These are phyloP conservation scores for Paecilomyces formosus DNA, from an alignment of 2,329 filamentous ascomycete genomes.

Conservation along the genomic window DNA sequence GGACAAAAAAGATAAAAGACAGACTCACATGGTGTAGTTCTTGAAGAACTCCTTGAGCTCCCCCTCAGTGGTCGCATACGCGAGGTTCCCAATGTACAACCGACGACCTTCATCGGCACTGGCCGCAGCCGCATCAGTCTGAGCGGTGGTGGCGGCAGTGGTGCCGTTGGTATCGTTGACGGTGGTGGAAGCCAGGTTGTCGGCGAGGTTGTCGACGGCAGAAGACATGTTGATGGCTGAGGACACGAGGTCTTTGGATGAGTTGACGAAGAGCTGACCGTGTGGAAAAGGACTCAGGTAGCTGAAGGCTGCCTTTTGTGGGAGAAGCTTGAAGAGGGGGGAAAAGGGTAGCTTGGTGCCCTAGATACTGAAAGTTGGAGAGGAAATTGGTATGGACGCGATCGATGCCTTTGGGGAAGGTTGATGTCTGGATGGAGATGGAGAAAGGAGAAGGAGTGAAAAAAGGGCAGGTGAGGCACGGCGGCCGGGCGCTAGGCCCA, in stretches of 20 bases:
- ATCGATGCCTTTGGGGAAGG: slow-evolving; percentile 12
- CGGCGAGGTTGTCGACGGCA: slow-evolving; percentile 62
- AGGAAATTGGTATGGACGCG: slow-evolving; percentile 14
- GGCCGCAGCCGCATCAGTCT: slow-evolving; percentile 87
- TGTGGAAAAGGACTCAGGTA: slow-evolving; percentile 59
- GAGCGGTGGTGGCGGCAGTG: slow-evolving; percentile 61
- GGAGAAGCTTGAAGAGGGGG: slow-evolving; percentile 53
- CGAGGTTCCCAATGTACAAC: slow-evolving; percentile 99
- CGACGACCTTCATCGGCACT: slow-evolving; percentile 98
- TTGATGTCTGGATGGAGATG: slow-evolving; percentile 5
- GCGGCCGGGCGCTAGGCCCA: not conserved
- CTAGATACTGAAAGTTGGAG: slow-evolving; percentile 52
- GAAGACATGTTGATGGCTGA: slow-evolving; percentile 68
- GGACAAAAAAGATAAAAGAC: too few species aligned
- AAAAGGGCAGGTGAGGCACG: slow-evolving; percentile 13
- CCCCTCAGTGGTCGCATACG: slow-evolving; percentile 99
- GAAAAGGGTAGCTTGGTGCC: slow-evolving; percentile 81
- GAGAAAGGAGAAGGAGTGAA: slow-evolving; percentile 14
- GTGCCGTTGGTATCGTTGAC: slow-evolving; percentile 52
- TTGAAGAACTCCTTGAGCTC: slow-evolving; percentile 99
- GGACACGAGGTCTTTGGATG: slow-evolving; percentile 25
- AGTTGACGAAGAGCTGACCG: slow-evolving; percentile 12
- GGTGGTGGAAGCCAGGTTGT: slow-evolving; percentile 60
- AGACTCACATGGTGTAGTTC: slow-evolving; percentile 94
- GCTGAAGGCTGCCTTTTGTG: slow-evolving; percentile 37